Percentiles rank a stretch among this genome's conserved stretches.
phyloP scores from a whole-genome alignment of 768 basidiomycete species.

The Amyloporia xantha region DNA sequence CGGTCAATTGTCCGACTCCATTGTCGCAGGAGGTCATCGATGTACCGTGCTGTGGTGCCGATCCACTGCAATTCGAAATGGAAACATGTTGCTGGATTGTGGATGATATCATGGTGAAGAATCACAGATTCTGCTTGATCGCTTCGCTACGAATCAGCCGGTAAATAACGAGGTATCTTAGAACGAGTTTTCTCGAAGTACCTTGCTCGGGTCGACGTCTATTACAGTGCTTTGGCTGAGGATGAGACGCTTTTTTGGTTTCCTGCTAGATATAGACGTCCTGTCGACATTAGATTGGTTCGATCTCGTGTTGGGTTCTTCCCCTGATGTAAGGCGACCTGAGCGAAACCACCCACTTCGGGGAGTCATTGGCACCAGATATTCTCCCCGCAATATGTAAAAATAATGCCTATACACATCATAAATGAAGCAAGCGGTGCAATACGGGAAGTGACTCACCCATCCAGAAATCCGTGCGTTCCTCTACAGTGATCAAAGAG shows the following conservation, averaged over 20 bases:
- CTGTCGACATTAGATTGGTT: constrained; percentile 5
- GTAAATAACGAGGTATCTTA: background rate
- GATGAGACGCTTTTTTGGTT: constrained; percentile 53
- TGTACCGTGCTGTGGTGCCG: constrained; percentile 83
- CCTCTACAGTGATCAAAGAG: constrained; percentile 80
- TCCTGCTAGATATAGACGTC: constrained; percentile 22
- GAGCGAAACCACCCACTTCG: constrained; percentile 63
- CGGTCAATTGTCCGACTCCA: constrained; percentile 82
- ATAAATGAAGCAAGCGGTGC: background rate
- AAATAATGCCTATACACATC: constrained; percentile 66
- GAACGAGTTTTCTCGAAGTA: constrained; percentile 19
- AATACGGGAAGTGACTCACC: constrained; percentile 40
- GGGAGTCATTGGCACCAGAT: constrained; percentile 62
- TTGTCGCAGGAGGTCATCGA: constrained; percentile 79
- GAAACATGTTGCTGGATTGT: constrained; percentile 91
- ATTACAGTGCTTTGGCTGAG: constrained; percentile 89
- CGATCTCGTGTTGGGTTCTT: constrained; percentile 19
- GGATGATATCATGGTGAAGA: constrained; percentile 90
- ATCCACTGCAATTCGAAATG: constrained; percentile 99
- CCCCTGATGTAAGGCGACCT: constrained; percentile 39
- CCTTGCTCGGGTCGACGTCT: constrained; percentile 77
- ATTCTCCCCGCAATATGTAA: constrained; percentile 77
- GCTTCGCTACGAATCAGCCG: constrained; percentile 47
- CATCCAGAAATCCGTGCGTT: constrained; percentile 80
- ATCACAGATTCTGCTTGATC: constrained; percentile 85